These are phyloP conservation scores for Oemleria cerasiformis DNA, from an alignment of 306 rosid species.

Conservation along the genomic window DNA sequence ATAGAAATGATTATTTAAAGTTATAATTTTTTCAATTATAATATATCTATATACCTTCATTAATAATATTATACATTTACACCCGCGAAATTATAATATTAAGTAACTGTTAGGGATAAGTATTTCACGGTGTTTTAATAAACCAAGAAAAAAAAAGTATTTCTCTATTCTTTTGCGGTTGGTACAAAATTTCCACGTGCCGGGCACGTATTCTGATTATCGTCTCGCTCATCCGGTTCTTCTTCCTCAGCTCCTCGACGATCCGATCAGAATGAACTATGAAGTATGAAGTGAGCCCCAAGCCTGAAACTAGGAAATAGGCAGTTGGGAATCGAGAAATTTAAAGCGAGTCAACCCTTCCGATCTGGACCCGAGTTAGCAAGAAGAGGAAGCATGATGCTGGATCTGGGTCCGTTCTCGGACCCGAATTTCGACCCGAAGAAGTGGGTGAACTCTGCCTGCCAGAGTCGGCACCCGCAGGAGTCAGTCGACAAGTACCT, in stretches of 20 bases:
- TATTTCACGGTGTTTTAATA: no score
- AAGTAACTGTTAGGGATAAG: no score
- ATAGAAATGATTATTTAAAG: no score
- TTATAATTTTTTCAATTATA: no score
- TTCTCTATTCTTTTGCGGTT: no score
- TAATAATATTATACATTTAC: no score
- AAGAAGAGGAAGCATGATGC: constrained; percentile 47
- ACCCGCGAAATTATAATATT: no score
- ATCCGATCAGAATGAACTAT: background rate
- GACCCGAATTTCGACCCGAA: constrained; percentile 76
- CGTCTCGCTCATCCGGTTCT: background rate
- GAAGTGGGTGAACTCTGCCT: constrained; percentile 93
- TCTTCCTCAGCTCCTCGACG: background rate
- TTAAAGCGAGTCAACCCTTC: background rate
- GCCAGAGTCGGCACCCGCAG: constrained; percentile 84
- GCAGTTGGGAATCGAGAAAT: background rate
- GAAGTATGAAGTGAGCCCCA: background rate
- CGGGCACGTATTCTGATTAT: no score
- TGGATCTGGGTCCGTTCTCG: constrained; percentile 92
- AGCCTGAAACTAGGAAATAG: background rate
- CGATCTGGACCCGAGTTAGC: background rate
- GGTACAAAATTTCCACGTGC: no score
- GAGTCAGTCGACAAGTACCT: constrained; percentile 79
- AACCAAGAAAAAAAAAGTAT: no score
- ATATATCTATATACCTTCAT: no score